Evolutionary conservation across 2,329 filamentous ascomycete genomes (phyloP).

Genomic region (Thelonectria rubi): DNA sequence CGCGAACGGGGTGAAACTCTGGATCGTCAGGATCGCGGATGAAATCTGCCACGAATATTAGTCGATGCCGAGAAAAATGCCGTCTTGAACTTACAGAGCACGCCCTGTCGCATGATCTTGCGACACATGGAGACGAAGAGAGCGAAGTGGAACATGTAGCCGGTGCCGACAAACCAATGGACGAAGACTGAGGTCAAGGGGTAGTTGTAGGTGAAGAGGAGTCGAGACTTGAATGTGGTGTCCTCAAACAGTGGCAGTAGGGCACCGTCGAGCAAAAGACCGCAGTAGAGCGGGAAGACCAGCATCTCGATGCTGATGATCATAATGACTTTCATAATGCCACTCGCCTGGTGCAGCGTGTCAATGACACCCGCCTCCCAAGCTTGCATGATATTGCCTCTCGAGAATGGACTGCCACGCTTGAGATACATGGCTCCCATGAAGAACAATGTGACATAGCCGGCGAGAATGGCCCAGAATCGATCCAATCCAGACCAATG

Average conservation of each 20-base stretch:
- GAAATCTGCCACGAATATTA: slow-evolving; percentile 70
- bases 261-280: slow-evolving; percentile 86
- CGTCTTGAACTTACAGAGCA: slow-evolving; percentile 75
- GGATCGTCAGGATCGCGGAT: slow-evolving; percentile 98
- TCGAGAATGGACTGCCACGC: slow-evolving; percentile 74
- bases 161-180: slow-evolving; percentile 98
- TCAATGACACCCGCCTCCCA: slow-evolving; percentile 85
- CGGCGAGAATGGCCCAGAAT: slow-evolving; percentile 77
- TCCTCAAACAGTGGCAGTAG: slow-evolving; percentile 88
- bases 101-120: slow-evolving; percentile 94
- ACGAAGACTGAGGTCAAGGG: slow-evolving; percentile 94
- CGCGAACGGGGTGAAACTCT: slow-evolving; percentile 95
- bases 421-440: slow-evolving; percentile 82
- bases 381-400: slow-evolving; percentile 62
- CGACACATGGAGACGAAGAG: slow-evolving; percentile 99
- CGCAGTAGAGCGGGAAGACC: slow-evolving; percentile 94
- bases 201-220: slow-evolving; percentile 79
- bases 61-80: neutral
- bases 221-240: slow-evolving; percentile 78
- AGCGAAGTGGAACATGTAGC: slow-evolving; percentile 99
- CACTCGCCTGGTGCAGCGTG: slow-evolving; percentile 88
- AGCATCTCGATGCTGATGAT: slow-evolving; percentile 99
- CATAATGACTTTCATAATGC: slow-evolving; percentile 95
- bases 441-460: slow-evolving; percentile 80
- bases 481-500: slow-evolving; percentile 74